Evolutionary conservation across 2,329 filamentous ascomycete genomes (phyloP), one percentile per base, ranked within the genome.

Genomic region (Parafenestella ontariensis): DNA sequence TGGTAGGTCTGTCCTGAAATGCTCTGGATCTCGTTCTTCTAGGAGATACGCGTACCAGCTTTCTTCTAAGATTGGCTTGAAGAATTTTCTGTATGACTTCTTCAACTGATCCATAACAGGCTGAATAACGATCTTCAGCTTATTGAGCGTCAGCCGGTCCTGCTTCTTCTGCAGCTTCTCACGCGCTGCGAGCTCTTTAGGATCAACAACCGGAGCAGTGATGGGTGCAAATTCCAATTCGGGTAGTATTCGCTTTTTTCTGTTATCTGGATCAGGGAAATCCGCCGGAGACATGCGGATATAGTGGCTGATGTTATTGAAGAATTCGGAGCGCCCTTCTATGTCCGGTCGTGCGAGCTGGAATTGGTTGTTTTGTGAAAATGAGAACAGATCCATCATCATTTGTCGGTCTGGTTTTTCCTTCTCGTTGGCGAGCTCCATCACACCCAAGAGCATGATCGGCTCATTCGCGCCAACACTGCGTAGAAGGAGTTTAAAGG

Each of bases 41-140:
- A 91, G 91, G 1, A 98, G 81, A 72, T 98, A 96, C 18, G 87
- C 83, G 54, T 96, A 92, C 60, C 88, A 84, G 10, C 78, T 76
- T 46, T 91, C 87, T 1, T 91, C 86, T 56, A 99, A 89, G 7
- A 72, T 86, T 1, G 91, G 89, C 50, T 87, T 87, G 56, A 92
- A 85, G 77, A 98, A 98, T 64, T 92, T 92, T 72, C 89, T 91
- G 78, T 96, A 96, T 72, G 90, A 92, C 58, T 84, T 83, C 74
- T 96, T 95, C 71, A 99, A 91, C 76, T 97, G 92, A 64, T 99
- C 94, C 92, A 99, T 97, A 64, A 98, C 91, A 1, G 91, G 92
- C 75, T 97, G 93, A 49, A 99, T 87, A 48, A 89, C 82, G 34
- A 96, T 87, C 79, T 98, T 99, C 61, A 99, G 81, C 54, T 89